Evolutionary conservation across 768 basidiomycete genomes (phyloP), one percentile per base, ranked within the genome.

Genomic region (Suillus clintonianus): DNA sequence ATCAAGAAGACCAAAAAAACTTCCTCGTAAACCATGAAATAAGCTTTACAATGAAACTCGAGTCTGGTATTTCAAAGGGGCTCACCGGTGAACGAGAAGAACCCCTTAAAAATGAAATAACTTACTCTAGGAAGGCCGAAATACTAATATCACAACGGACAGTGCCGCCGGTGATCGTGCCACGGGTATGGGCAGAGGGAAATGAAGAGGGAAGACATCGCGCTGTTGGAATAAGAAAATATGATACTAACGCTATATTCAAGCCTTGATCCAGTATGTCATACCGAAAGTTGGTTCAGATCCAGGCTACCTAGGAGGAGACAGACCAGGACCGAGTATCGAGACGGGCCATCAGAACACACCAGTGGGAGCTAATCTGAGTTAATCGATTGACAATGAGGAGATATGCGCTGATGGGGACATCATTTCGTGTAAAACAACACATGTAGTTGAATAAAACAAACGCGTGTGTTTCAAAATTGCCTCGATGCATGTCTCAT

Each of bases 401-500:
- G 36, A 36, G 36, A 32, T 30, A 17, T 53, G 51, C 10, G 19
- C 17, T 53, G 30, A 53, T 32, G 51, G 30, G 10, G 32, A 13
- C 19, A 13, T 34, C 19, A 11, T 53, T 32, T 39, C n/a, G 36
- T 7, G 24, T 41, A 11, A 41, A 41, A 41, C 39, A 57, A 57
- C 37, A 41, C 56, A 30, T 27, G 56, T 57, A 36, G 34, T 55
- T 55, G 37, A 56, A 41, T 41, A 39, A 19, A 24, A 39, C 37
- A 27, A 57, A 41, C 36, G 17, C 15, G 17, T 57, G 39, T 41
- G 17, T 0, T 30, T 27, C 41, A 5, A 17, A 53, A 34, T 34
- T 53, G 56, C 56, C 39, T 57, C 39, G 50, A 51, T 51, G 56
- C 37, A 41, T 57, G 56, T 41, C 56, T 57, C 56, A 41, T 57